phyloP scores from a whole-genome alignment of 495 filamentous ascomycete species.

The Parathielavia appendiculata region DNA sequence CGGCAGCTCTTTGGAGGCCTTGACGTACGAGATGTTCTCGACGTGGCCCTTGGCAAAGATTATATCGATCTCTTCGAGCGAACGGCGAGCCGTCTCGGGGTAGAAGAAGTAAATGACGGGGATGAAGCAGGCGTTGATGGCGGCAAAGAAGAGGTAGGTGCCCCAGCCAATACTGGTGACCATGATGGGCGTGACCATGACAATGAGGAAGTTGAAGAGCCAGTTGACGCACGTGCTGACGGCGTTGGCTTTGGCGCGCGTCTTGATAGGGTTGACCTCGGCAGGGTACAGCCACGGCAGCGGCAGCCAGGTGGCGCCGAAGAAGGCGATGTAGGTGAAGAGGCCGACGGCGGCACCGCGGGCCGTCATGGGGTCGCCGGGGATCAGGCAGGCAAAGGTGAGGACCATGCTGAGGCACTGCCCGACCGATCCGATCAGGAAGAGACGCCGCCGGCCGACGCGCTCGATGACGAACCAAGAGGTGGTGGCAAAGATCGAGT shows the following conservation, averaged over 20 bases:
- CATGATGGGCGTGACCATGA: constrained; percentile 78
- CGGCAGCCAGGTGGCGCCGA: constrained; percentile 71
- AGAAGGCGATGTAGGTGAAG: constrained; percentile 73
- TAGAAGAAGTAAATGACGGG: constrained; percentile 74
- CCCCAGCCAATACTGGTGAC: constrained; percentile 63
- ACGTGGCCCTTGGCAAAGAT: constrained; percentile 70
- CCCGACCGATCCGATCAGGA: constrained; percentile 62
- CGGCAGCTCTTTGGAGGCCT: constrained; percentile 64
- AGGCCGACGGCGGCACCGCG: constrained; percentile 72
- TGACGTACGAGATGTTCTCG: constrained; percentile 72
- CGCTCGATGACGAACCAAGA: constrained; percentile 80
- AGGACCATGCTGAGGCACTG: constrained; percentile 70
- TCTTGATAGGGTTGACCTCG: constrained; percentile 71
- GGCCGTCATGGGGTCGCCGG: constrained; percentile 46
- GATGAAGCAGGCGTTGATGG: constrained; percentile 63
- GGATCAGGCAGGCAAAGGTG: constrained; percentile 67
- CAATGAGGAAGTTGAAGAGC: constrained; percentile 76
- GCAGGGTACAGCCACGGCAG: constrained; percentile 61
- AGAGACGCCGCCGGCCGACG: constrained; percentile 66
- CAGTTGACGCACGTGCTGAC: constrained; percentile 73
- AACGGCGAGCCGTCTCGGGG: constrained; percentile 64
- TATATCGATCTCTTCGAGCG: constrained; percentile 75
- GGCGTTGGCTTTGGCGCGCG: constrained; percentile 69
- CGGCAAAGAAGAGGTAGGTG: constrained; percentile 75
- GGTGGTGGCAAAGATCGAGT: constrained; percentile 67